Evolutionary conservation across 2,329 filamentous ascomycete species (phyloP).

Genomic region (Ambrosiella xylebori): DNA sequence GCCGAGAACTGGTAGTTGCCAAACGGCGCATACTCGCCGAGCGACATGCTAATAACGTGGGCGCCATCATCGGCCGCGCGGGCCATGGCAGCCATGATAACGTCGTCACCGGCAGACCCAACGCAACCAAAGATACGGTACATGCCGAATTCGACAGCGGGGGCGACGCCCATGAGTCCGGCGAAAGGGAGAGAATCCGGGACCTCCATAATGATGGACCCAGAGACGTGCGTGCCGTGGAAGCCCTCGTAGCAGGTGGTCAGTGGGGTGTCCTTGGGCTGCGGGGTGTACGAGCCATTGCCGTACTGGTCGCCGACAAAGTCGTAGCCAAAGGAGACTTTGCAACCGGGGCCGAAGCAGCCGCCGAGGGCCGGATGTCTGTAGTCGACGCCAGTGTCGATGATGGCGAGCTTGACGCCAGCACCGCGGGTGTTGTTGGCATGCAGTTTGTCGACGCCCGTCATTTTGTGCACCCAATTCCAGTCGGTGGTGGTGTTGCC

Average conservation of each 20-base stretch:
- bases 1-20: slow-evolving; percentile 18
- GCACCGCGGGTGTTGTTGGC: slow-evolving; percentile 22
- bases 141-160: slow-evolving; percentile 15
- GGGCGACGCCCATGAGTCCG: slow-evolving; percentile 16
- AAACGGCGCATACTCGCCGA: slow-evolving; percentile 13
- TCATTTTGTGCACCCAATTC: slow-evolving; percentile 20
- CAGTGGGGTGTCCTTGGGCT: slow-evolving; percentile 19
- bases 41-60: slow-evolving; percentile 18
- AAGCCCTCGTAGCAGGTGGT: slow-evolving; percentile 14
- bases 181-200: slow-evolving; percentile 4
- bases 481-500: background rate
- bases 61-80: slow-evolving; percentile 17
- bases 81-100: slow-evolving; percentile 17
- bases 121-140: slow-evolving; percentile 15
- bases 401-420: slow-evolving; percentile 23
- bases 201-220: slow-evolving; percentile 16
- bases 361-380: slow-evolving; percentile 44
- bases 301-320: slow-evolving; percentile 39
- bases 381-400: slow-evolving; percentile 26
- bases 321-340: slow-evolving; percentile 41
- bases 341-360: slow-evolving; percentile 41
- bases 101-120: slow-evolving; percentile 11
- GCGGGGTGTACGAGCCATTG: slow-evolving; percentile 20
- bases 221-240: slow-evolving; percentile 23
- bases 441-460: slow-evolving; percentile 24